Base-by-base conservation (phyloP, 116 monocot genomes). In the Cymodocea nodosa region DNA sequence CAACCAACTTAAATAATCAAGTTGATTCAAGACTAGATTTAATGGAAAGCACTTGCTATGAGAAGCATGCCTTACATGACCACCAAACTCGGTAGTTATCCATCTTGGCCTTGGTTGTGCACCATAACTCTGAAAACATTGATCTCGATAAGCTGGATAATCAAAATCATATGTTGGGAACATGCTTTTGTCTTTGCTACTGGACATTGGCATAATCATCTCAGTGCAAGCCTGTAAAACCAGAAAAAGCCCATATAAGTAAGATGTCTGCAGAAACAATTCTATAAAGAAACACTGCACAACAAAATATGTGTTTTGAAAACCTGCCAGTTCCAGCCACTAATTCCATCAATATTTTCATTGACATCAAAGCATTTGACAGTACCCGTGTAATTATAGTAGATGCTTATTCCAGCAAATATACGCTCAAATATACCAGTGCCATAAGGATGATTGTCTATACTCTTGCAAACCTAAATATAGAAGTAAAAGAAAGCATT, bases 281-380 rank as follows among this genome's bases (percentile, higher is more conserved):
- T 34, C 56, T 35, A 14, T 30, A 35, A 0, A 17, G 15, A 63
- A 18, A 14, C 36, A 49, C 16, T 13, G 10, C 20, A 52, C 11
- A 67, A 59, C 49, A 52, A 5, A 18, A 8, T 19, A 52, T 50
- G 18, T 59, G 49, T 23, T 35, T 16, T 9, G 34, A 52, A 12
- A 12, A 89, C 93, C 89, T 89, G 93, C 93, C 93, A 94, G 56
- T 80, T 56, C 93, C 93, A 94, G 44, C 93, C 93, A 78, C 68
- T 81, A 89, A 94, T 80, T 52, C 93, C 93, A 75, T 94, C 89
- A 64, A 89, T 86, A 75, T 94, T 89, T 76, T 94, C 86, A 7
- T 82, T 78, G 55, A 94, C 63, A 65, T 89, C 86, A 71, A 94
- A 94, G 66, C 89, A 94, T 58, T 75, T 69, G 65, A 82, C 82